Conservation (phyloP, 352 stramenopile genomes). For the Phytophthora pisi region DNA sequence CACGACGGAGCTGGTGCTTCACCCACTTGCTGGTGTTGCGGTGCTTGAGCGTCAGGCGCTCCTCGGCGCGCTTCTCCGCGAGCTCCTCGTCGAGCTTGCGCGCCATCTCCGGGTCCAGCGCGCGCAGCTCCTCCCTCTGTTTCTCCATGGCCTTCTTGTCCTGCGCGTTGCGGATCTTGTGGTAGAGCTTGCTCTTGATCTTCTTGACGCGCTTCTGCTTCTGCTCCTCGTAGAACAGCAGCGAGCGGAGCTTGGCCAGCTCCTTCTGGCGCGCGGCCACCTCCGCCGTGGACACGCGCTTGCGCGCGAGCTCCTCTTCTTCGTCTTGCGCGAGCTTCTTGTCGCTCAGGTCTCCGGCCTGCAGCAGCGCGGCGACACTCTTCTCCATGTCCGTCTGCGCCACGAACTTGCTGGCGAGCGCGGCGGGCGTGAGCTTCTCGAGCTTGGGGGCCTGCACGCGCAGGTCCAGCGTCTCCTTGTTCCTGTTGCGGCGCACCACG, state of each 20-base stretch:
- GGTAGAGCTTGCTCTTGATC: conserved; percentile 99
- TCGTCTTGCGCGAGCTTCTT: conserved; percentile 70
- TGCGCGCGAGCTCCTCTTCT: conserved; percentile 71
- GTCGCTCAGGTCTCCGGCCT: conserved; percentile 66
- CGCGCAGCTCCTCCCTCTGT: conserved; percentile 81
- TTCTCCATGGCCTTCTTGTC: conserved; percentile 87
- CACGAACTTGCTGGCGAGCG: conserved; percentile 93
- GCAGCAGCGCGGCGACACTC: conserved; percentile 69
- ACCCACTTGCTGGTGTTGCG: conserved; percentile 99
- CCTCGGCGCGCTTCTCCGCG: conserved; percentile 93
- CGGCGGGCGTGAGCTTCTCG: conserved; percentile 82
- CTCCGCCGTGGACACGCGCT: conserved; percentile 78
- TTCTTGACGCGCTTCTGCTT: conserved; percentile 99
- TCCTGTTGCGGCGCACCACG: conserved; percentile 90
- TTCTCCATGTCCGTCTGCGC: conserved; percentile 92
- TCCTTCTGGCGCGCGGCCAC: conserved; percentile 90
- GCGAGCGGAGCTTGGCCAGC: conserved; percentile 94
- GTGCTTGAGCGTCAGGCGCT: conserved; percentile 97
- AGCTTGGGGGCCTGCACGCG: conserved; percentile 86
- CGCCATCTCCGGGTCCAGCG: conserved; percentile 75
- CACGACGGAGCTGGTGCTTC: conserved; percentile 93
- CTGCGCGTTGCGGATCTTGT: conserved; percentile 97
- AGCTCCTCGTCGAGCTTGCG: conserved; percentile 83
- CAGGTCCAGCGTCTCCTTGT: conserved; percentile 96
- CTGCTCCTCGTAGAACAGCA: conserved; percentile 99